Percentiles rank a stretch among this genome's conserved stretches.
phyloP scores from a whole-genome alignment of 305 asterid genomes.

The Fraxinus floribunda region DNA sequence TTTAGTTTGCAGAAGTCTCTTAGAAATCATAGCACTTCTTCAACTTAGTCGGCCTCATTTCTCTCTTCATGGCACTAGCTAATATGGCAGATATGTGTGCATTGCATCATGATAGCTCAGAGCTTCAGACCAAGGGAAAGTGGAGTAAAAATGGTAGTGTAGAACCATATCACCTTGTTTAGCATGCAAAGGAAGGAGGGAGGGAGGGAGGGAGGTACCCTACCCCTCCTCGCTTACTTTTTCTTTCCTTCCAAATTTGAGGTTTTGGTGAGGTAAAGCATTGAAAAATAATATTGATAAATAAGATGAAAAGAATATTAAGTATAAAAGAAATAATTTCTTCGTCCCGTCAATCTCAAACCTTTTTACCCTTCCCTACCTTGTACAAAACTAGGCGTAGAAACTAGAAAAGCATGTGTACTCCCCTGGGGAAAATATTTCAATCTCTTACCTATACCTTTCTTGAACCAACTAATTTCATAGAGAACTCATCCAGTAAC shows the following conservation, averaged over 20 bases:
- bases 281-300: background rate
- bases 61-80: background rate
- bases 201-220: background rate
- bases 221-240: background rate
- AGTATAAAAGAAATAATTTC: background rate
- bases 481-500: background rate
- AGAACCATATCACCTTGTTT: background rate
- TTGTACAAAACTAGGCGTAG: background rate
- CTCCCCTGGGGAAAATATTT: background rate
- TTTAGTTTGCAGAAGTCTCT: slow-evolving; percentile 15
- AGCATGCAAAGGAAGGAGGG: background rate
- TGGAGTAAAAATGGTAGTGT: background rate
- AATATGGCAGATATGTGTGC: background rate
- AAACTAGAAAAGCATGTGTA: background rate
- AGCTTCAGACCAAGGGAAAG: background rate
- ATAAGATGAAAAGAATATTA: background rate
- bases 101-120: background rate
- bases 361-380: background rate
- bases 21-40: background rate
- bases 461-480: background rate
- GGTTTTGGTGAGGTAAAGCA: background rate
- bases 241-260: background rate
- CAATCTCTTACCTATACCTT: background rate
- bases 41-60: background rate
- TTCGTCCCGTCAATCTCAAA: background rate